Base-by-base conservation (phyloP, 2,329 filamentous ascomycete species). In the Aspergillus fructus region DNA sequence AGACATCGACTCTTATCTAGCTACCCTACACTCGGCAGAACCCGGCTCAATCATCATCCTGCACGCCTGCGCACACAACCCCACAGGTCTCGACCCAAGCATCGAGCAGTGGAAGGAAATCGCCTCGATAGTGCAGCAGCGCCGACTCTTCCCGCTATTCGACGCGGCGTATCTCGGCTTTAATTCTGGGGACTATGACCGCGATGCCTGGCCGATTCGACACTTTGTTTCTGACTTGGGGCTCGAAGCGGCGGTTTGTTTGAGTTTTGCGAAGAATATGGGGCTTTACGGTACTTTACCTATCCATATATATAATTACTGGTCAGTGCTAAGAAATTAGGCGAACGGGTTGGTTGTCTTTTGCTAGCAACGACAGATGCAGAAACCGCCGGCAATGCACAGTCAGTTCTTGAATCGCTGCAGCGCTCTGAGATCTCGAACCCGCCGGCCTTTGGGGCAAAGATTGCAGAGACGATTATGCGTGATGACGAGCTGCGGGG, bases 21-120 rank as follows among this genome's bases (percentile, higher is more conserved):
- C 60, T 0, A 53, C 55, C 5, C 33, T 65, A 5, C 55, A 55
- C 12, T n/a, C 24, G 2, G 92, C 92, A 7, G 86, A 89, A 2
- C 85, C 90, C 49, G 85, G 85, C 65, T 92, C 89, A 72, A 86
- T 97, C 72, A 87, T 97, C 70, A 83, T 97, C 49, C 84, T 96
- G 33, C 93, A 97, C 76, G 90, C 91, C 60, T 97, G 94, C 74
- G 93, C 94, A 27, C 94, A 97, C 81, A 97, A 97, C 79, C 94
- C 94, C 23, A 97, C 93, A 0, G 93, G 94, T 51, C 91, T 96
- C 59, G 93, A 97, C 76, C 92, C 92, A 2, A 96, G 90, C 19
- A 81, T 87, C 63, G 90, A 93, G 46, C 93, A 97, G 78, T 97
- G 93, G 93, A 89, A 87, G 73, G 84, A 96, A 78, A 85, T 97